A percentile compares a stretch with the other conserved stretches of the same genome.
Conservation (phyloP, 2,329 filamentous ascomycete species). For the Calonectria crousiana region DNA sequence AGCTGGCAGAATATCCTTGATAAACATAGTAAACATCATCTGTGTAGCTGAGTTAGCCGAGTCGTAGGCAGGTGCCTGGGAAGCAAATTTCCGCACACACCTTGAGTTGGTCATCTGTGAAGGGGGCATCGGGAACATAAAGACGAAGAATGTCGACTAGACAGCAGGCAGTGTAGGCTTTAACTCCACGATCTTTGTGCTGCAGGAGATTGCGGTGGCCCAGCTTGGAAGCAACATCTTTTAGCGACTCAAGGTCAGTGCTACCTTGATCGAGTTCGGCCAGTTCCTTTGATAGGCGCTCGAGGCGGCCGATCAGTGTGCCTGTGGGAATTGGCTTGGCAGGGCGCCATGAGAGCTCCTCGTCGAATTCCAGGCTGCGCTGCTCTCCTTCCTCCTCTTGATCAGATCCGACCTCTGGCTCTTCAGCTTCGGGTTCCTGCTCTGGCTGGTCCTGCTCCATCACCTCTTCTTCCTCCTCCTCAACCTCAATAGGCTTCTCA, state of each 20-base stretch:
- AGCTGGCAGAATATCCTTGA: constrained; percentile 84
- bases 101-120: constrained; percentile 90
- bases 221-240: constrained; percentile 86
- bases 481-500: constrained; percentile 46
- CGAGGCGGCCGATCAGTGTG: constrained; percentile 84
- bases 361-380: constrained; percentile 78
- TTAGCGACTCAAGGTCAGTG: constrained; percentile 84
- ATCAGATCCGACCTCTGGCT: constrained; percentile 33
- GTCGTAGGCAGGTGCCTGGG: not conserved
- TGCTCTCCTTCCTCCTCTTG: constrained; percentile 44
- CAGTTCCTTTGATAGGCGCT: constrained; percentile 85
- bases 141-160: constrained; percentile 93
- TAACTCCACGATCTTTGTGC: constrained; percentile 94
- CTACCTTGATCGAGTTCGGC: constrained; percentile 89
- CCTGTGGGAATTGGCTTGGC: constrained; percentile 89
- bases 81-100: constrained; percentile 57
- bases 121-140: constrained; percentile 95
- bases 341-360: constrained; percentile 90
- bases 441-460: constrained; percentile 43
- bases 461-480: constrained; percentile 45
- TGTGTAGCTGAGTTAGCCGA: constrained; percentile 53
- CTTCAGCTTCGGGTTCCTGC: constrained; percentile 35
- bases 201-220: constrained; percentile 83
- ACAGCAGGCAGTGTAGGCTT: constrained; percentile 89
- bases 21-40: constrained; percentile 94